A percentile compares a stretch with the other conserved stretches of the same genome.
phyloP scores from a whole-genome alignment of 352 stramenopile genomes.

The Nothophytophthora sp. region DNA sequence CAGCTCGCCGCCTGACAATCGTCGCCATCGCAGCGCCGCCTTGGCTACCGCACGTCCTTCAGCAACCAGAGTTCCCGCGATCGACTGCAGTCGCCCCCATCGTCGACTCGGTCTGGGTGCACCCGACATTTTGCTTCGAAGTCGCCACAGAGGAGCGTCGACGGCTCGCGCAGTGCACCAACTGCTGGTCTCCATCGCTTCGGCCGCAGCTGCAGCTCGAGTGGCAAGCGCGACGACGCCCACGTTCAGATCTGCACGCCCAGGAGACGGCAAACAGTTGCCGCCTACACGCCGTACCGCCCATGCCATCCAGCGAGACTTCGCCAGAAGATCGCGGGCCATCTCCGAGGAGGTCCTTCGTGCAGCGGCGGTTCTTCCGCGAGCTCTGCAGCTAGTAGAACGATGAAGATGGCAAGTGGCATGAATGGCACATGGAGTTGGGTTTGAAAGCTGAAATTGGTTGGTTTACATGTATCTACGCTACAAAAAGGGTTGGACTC shows the following conservation, averaged over 20 bases:
- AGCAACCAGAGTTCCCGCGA: not conserved
- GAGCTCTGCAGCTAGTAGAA: constrained; percentile 27
- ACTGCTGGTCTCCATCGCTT: constrained; percentile 19
- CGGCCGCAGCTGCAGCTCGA: constrained; percentile 19
- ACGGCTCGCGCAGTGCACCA: constrained; percentile 20
- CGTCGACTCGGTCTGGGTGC: constrained; percentile 22
- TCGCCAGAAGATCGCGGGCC: constrained; percentile 3
- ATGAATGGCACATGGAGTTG: too few relatives aligned
- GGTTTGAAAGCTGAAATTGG: not conserved
- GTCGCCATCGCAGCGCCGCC: constrained; percentile 24
- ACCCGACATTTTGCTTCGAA: constrained; percentile 46
- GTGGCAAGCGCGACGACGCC: constrained; percentile 20
- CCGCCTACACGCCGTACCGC: constrained; percentile 22
- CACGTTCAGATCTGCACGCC: constrained; percentile 24
- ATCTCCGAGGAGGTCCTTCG: constrained; percentile 11
- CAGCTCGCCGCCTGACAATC: constrained; percentile 23
- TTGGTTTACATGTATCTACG: too few relatives aligned
- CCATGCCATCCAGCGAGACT: constrained; percentile 4
- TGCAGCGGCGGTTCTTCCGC: constrained; percentile 38
- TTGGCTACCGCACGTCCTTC: not conserved
- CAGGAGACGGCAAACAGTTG: constrained; percentile 11
- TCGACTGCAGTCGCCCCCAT: constrained; percentile 1
- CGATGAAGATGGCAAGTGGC: too few relatives aligned
- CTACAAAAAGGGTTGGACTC: too few relatives aligned
- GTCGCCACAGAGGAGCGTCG: constrained; percentile 30